Conservation (phyloP, 2,329 filamentous ascomycete genomes). For the Ophiocordyceps camponoti-leonardi region DNA sequence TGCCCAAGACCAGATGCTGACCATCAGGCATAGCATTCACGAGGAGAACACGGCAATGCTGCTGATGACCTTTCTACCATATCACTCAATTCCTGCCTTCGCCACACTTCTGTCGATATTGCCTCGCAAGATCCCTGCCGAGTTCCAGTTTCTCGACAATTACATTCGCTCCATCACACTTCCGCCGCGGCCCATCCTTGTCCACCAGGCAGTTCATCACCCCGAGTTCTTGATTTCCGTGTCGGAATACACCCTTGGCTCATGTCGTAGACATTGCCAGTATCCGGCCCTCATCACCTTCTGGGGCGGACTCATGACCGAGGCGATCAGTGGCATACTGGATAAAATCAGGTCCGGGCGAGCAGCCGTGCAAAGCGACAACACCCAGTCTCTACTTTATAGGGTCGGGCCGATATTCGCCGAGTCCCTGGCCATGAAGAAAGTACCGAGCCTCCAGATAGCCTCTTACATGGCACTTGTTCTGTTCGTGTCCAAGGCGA, state of each 20-base stretch:
- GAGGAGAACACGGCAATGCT: slow-evolving; percentile 71
- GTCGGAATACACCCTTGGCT: slow-evolving; percentile 62
- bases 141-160: slow-evolving; percentile 71
- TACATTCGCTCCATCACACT: slow-evolving; percentile 64
- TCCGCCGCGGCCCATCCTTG: slow-evolving; percentile 64
- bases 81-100: slow-evolving; percentile 76
- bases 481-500: slow-evolving; percentile 68
- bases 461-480: slow-evolving; percentile 85
- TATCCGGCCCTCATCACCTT: slow-evolving; percentile 70
- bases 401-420: slow-evolving; percentile 53
- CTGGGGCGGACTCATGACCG: slow-evolving; percentile 78
- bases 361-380: slow-evolving; percentile 57
- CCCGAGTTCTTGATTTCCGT: slow-evolving; percentile 57
- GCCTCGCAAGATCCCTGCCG: slow-evolving; percentile 52
- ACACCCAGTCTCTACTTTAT: slow-evolving; percentile 62
- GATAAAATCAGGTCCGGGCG: slow-evolving; percentile 63
- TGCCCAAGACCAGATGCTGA: background rate
- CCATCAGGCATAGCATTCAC: slow-evolving; percentile 47
- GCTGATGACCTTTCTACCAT: slow-evolving; percentile 78
- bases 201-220: slow-evolving; percentile 70
- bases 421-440: slow-evolving; percentile 58
- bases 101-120: slow-evolving; percentile 75
- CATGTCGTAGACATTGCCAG: slow-evolving; percentile 53
- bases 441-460: slow-evolving; percentile 62
- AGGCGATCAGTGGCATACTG: slow-evolving; percentile 69